Percentiles rank a stretch among this genome's conserved stretches.
phyloP scores from a whole-genome alignment of 495 filamentous ascomycete genomes.

The Daldinia decipiens region DNA sequence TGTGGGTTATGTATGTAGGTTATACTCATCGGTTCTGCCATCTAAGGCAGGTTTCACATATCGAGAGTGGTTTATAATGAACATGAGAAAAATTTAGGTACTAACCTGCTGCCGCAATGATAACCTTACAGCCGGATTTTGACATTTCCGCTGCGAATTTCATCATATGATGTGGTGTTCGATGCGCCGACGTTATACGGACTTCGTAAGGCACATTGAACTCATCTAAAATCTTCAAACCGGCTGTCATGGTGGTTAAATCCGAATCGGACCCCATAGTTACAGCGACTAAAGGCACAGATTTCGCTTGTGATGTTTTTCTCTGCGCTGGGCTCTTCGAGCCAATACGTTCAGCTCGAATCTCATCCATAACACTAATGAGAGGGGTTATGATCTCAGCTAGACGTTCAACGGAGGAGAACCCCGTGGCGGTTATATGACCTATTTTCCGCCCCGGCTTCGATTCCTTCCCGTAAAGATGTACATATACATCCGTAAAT shows the following conservation, averaged over 20 bases:
- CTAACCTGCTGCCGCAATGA: conserved; percentile 84
- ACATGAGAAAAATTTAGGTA: not conserved
- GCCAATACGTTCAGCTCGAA: conserved; percentile 66
- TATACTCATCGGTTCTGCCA: too few species aligned
- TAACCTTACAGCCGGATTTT: conserved; percentile 78
- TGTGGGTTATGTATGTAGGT: too few species aligned
- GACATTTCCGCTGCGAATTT: conserved; percentile 75
- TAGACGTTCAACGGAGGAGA: conserved; percentile 74
- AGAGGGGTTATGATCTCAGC: conserved; percentile 74
- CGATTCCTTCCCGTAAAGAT: conserved; percentile 92
- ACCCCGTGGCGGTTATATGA: conserved; percentile 80
- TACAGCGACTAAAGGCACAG: conserved; percentile 75
- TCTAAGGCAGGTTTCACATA: not conserved
- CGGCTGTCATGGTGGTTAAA: conserved; percentile 78
- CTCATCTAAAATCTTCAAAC: conserved; percentile 76
- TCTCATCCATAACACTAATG: conserved; percentile 70
- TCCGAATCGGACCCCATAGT: conserved; percentile 98
- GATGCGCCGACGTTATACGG: conserved; percentile 93
- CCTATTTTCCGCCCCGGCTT: conserved; percentile 94
- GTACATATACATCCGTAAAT: conserved; percentile 64
- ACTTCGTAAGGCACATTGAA: conserved; percentile 80
- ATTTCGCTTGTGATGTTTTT: conserved; percentile 29
- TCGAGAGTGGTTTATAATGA: not conserved
- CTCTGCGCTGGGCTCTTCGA: conserved; percentile 42
- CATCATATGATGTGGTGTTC: conserved; percentile 86